phyloP scores from a whole-genome alignment of 768 basidiomycete genomes.

The Psilocybe cyanescens region DNA sequence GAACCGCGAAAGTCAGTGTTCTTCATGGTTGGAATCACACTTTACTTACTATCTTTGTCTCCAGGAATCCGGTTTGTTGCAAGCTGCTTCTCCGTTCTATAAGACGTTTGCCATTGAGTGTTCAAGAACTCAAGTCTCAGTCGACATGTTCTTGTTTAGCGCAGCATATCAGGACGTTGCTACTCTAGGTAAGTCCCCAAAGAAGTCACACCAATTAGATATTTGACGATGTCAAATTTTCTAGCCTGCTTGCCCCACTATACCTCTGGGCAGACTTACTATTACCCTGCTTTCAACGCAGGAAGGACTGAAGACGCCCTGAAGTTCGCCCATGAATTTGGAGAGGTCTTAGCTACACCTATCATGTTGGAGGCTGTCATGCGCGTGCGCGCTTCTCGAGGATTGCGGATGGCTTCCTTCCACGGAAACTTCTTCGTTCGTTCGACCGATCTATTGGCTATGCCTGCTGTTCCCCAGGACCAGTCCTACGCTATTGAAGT shows the following conservation, averaged over 20 bases:
- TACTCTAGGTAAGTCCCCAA: constrained; percentile 65
- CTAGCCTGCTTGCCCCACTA: constrained; percentile 93
- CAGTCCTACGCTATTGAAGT: constrained; percentile 96
- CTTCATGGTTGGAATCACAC: background rate
- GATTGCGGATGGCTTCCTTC: constrained; percentile 95
- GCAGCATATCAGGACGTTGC: constrained; percentile 95
- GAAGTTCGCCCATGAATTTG: constrained; percentile 98
- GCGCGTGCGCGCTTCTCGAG: constrained; percentile 96
- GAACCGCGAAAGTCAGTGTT: constrained; percentile 79
- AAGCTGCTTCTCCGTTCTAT: constrained; percentile 95
- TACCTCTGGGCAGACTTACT: constrained; percentile 97
- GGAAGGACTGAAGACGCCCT: constrained; percentile 92
- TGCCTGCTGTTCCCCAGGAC: constrained; percentile 96
- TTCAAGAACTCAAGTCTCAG: constrained; percentile 94
- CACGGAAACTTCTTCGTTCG: constrained; percentile 99
- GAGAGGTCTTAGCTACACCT: constrained; percentile 88
- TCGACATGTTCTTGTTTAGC: constrained; percentile 99
- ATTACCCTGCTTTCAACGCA: constrained; percentile 98
- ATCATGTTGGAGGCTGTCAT: constrained; percentile 98
- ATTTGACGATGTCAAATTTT: constrained; percentile 5
- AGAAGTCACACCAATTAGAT: background rate
- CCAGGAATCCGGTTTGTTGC: constrained; percentile 89
- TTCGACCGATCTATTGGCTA: constrained; percentile 93
- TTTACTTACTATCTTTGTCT: background rate
- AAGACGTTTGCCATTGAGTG: constrained; percentile 99